Evolutionary conservation across 2,329 filamentous ascomycete species (phyloP).

Genomic region (Penicillium aurantiogriseum): DNA sequence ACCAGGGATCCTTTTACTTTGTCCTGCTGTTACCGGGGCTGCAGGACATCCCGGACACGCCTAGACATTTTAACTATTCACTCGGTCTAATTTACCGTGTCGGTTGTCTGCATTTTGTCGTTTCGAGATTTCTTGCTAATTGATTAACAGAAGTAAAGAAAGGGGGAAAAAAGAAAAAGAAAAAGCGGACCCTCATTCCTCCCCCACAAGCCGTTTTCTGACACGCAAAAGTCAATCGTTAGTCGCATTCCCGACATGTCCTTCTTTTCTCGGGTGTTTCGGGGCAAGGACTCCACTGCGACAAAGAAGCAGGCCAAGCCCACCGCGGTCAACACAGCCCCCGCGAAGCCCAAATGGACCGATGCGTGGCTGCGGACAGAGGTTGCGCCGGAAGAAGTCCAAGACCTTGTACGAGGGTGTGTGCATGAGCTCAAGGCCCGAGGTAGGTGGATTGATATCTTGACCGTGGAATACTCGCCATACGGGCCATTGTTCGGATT

Average conservation of each 20-base stretch:
- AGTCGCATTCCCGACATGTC: conserved; percentile 42
- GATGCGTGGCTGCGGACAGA: conserved; percentile 81
- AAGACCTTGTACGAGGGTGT: conserved; percentile 80
- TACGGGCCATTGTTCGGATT: conserved; percentile 25
- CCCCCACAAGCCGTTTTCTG: conserved; percentile 5
- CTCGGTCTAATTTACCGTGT: conserved; percentile 13
- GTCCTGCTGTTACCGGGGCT: conserved; percentile 21
- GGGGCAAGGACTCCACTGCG: conserved; percentile 67
- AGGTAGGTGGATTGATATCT: conserved; percentile 60
- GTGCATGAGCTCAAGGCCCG: conserved; percentile 89
- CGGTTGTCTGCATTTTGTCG: conserved; percentile 12
- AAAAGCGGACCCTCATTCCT: conserved; percentile 8
- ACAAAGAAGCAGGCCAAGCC: conserved; percentile 60
- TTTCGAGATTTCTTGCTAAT: conserved; percentile 14
- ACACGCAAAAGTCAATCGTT: conserved; percentile 13
- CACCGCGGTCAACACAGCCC: conserved; percentile 53
- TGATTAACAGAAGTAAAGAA: conserved; percentile 4
- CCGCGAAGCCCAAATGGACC: conserved; percentile 75
- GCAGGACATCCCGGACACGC: conserved; percentile 25
- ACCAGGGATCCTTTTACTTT: conserved; percentile 15
- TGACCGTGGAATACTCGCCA: conserved; percentile 20
- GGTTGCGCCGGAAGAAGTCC: conserved; percentile 85
- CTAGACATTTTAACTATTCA: conserved; percentile 5
- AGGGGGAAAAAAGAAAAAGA: conserved; percentile 7
- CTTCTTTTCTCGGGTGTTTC: conserved; percentile 64